Percentiles rank a stretch among this genome's conserved stretches.
Conservation (phyloP, 2,329 filamentous ascomycete genomes). For the Lasiodiplodia hormozganensis region DNA sequence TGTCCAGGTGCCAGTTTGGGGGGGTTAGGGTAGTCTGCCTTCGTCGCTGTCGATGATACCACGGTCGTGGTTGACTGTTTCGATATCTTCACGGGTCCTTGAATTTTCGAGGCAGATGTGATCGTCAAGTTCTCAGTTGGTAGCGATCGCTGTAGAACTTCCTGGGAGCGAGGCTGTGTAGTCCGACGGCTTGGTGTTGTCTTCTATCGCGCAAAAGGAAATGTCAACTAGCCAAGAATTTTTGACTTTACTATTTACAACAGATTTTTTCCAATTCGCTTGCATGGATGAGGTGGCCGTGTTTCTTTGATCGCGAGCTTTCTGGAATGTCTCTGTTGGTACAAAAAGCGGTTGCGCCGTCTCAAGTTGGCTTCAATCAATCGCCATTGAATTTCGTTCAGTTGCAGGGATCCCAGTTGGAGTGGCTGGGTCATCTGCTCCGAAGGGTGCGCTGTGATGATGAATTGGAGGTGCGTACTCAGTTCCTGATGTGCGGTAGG, state of each 20-base stretch:
- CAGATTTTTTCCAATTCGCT: too few relatives aligned
- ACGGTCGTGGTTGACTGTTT: neutral
- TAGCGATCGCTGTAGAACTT: too few relatives aligned
- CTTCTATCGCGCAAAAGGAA: too few relatives aligned
- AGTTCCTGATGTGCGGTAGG: neutral
- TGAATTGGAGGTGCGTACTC: neutral
- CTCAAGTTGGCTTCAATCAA: neutral
- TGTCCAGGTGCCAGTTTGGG: neutral
- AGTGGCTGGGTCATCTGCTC: neutral
- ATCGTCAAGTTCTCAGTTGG: neutral
- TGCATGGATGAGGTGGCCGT: too few relatives aligned
- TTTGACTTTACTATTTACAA: too few relatives aligned
- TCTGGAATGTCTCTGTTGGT: neutral
- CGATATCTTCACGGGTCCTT: neutral
- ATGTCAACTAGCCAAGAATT: too few relatives aligned
- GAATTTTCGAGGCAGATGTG: neutral
- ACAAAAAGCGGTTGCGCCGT: neutral
- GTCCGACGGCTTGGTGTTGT: too few relatives aligned
- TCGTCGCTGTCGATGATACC: neutral
- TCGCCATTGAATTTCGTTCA: neutral
- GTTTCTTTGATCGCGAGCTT: neutral
- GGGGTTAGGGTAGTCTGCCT: neutral
- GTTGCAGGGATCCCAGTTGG: neutral
- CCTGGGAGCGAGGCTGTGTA: too few relatives aligned
- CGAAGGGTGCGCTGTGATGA: fast-evolving